Evolutionary conservation across 148 eudicot genomes (phyloP), one percentile per base, ranked within the genome.

Genomic region (Silene latifolia): DNA sequence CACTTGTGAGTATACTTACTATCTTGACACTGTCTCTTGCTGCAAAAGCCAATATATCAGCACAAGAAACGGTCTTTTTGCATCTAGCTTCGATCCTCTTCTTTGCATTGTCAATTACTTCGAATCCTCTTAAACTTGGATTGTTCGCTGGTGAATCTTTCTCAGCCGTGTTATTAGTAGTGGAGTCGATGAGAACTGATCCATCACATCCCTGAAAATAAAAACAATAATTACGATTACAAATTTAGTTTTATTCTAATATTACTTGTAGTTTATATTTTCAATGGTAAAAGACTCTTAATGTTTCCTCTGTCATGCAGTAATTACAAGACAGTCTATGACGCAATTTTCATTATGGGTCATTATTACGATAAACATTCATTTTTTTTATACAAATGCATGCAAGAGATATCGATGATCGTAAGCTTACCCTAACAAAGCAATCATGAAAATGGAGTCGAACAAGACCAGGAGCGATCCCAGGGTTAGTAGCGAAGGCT

Each of bases 21-120:
- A 90, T 76, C 62, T 83, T 89, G 0, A 81, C 61, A 42, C 88
- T 78, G 60, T 90, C 98, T 62, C 98, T 89, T 19, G 98, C 92
- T 63, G 98, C 98, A 80, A 78, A 89, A 13, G 98, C 96, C 3
- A 90, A n/a, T 47, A 90, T 93, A 84, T 93, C 96, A 54, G 98
- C 98, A 85, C 98, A 93, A 0, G 93, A 89, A 20, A 91, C 96
- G 0, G 56, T 69, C 13, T 86, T 86, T 42, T 56, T 60, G 58
- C 96, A 93, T 8, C 63, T 12, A 18, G 76, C 72, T 83, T 93
- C 98, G 0, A 90, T 74, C 54, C 81, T 88, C 21, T 85, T 82
- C 83, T 90, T 90, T 20, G 88, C 93, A 47, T 63, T 82, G 72
- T 93, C 98, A 62, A 93, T 87, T 60, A 90, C 87, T 67, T 90